Percentiles rank a stretch among this genome's conserved stretches.
Evolutionary conservation across 371 early-diverging fungal genomes (phyloP).

Genomic region (Mortierella sp.): DNA sequence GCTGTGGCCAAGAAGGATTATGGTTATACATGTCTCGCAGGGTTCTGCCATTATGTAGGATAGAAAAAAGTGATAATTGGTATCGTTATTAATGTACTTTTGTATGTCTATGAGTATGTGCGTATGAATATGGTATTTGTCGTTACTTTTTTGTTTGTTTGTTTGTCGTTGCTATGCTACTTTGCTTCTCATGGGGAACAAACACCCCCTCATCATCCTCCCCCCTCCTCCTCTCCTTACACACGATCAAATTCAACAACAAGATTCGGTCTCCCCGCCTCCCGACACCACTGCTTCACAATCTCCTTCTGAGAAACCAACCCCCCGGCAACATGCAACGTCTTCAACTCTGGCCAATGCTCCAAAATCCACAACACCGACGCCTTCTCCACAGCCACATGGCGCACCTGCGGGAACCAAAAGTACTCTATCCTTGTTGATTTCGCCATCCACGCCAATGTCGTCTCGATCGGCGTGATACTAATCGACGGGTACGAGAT

Average conservation of each 20-base stretch:
- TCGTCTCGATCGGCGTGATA: conserved; percentile 31
- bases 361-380: conserved; percentile 33
- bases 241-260: conserved; percentile 36
- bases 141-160: too few species aligned
- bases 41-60: neutral
- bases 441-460: conserved; percentile 34
- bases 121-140: neutral
- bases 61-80: neutral
- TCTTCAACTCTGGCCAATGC: conserved; percentile 43
- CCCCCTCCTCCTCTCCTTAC: neutral
- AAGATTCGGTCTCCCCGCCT: conserved; percentile 35
- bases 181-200: neutral
- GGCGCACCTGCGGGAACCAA: conserved; percentile 41
- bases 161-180: neutral
- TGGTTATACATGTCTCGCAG: conserved; percentile 26
- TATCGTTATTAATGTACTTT: neutral
- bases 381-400: conserved; percentile 22
- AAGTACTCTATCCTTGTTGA: conserved; percentile 45
- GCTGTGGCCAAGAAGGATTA: neutral
- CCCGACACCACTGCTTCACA: conserved; percentile 42
- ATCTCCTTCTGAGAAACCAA: conserved; percentile 20
- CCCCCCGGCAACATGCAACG: conserved; percentile 42
- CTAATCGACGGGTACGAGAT: conserved; percentile 31
- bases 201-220: neutral
- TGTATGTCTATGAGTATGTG: neutral